A percentile compares a stretch with the other conserved stretches of the same genome.
Conservation (phyloP, 495 filamentous ascomycete genomes). For the Clohesyomyces aquaticus region DNA sequence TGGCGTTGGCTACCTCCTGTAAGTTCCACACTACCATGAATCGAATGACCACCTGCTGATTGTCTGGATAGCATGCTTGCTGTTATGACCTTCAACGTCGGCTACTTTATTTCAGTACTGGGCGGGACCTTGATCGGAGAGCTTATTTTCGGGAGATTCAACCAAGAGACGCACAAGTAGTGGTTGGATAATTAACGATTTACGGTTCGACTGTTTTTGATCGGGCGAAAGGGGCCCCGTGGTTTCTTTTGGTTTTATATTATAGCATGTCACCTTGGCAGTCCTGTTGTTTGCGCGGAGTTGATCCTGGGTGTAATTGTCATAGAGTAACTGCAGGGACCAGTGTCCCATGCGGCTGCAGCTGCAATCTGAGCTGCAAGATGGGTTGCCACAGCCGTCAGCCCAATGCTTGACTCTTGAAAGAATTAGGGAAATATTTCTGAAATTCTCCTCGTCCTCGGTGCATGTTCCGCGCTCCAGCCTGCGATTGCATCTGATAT, state of each 20-base stretch:
- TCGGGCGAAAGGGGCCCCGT: slow-evolving; percentile 32
- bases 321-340: slow-evolving; percentile 33
- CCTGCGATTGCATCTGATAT: slow-evolving; percentile 8
- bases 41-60: slow-evolving; percentile 2
- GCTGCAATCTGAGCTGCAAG: slow-evolving; percentile 3
- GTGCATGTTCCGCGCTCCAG: neutral
- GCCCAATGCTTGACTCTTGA: slow-evolving; percentile 30
- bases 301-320: neutral
- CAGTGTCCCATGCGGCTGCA: slow-evolving; percentile 12
- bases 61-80: slow-evolving; percentile 76
- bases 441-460: neutral
- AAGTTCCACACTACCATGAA: slow-evolving; percentile 50
- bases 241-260: slow-evolving; percentile 8
- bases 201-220: slow-evolving; percentile 10
- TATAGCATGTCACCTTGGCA: slow-evolving; percentile 24
- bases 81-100: slow-evolving; percentile 97
- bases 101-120: slow-evolving; percentile 90
- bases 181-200: neutral
- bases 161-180: slow-evolving; percentile 37
- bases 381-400: slow-evolving; percentile 21
- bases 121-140: slow-evolving; percentile 84
- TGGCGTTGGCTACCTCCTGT: slow-evolving; percentile 88
- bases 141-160: slow-evolving; percentile 73
- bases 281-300: slow-evolving; percentile 1
- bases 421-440: neutral